Conservation (phyloP, 768 basidiomycete species). For the Calocera cornea region DNA sequence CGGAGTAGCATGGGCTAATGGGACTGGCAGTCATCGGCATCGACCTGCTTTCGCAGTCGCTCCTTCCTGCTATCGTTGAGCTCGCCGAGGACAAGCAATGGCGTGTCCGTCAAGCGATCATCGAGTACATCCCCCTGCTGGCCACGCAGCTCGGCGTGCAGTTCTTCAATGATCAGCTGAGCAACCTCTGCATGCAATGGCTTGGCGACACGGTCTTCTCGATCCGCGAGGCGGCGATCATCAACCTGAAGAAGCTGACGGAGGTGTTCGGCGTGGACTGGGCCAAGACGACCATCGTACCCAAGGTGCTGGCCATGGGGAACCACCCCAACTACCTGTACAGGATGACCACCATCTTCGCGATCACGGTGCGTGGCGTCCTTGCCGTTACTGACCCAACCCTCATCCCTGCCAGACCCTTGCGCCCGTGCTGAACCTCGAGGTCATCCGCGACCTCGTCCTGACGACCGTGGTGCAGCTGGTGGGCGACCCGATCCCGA, state of each 20-base stretch:
- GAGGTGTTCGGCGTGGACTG: conserved; percentile 98
- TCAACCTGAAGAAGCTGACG: conserved; percentile 91
- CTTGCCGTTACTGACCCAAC: neutral
- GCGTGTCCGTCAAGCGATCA: conserved; percentile 98
- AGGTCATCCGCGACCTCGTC: conserved; percentile 72
- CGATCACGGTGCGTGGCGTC: conserved; percentile 67
- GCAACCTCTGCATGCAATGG: conserved; percentile 98
- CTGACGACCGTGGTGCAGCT: conserved; percentile 72
- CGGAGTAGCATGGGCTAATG: conserved; percentile 9
- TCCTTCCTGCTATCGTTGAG: conserved; percentile 94
- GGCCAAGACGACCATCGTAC: conserved; percentile 86
- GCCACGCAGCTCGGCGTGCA: conserved; percentile 93
- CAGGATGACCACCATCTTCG: conserved; percentile 97
- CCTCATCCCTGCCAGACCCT: conserved; percentile 52
- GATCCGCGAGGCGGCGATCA: conserved; percentile 94
- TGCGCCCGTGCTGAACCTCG: conserved; percentile 70
- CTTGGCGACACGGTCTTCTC: conserved; percentile 95
- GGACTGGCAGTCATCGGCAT: conserved; percentile 81
- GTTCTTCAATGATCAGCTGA: conserved; percentile 96
- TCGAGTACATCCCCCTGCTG: conserved; percentile 83
- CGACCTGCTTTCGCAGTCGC: conserved; percentile 81
- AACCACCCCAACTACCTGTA: conserved; percentile 93
- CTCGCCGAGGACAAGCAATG: conserved; percentile 99
- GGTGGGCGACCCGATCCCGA: conserved; percentile 84
- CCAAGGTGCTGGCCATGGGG: conserved; percentile 95